Evolutionary conservation across 441 rosid species (phyloP), one percentile per base, ranked within the genome.

Genomic region (Theobroma grandiflorum): DNA sequence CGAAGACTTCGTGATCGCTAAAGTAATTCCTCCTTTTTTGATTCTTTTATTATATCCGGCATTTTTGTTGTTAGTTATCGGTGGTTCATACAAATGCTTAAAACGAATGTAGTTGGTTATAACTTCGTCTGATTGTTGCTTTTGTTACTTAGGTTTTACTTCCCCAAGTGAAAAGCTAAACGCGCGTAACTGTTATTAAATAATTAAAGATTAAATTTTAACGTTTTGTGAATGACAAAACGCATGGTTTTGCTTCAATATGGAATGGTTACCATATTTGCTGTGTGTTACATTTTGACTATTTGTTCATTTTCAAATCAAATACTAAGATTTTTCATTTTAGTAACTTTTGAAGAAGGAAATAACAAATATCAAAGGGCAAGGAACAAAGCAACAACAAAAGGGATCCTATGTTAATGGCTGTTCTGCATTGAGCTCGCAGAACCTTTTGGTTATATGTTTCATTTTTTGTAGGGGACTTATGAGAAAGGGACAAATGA

Each of bases 401-500:
- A 53, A n/a, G 63, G 47, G 12, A 55, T 11, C 47, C 20, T 38
- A 16, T 65, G 18, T 65, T 40, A 65, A 9, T 35, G 42, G 14
- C 18, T 43, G 12, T 8, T 45, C 58, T 20, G 9, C 20, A 35
- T 72, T 50, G 43, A 31, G 58, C 20, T 70, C 49, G 58, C 58
- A 14, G 58, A 45, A 31, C 40, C 74, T 26, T 26, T 69, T 42
- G 15, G 33, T 57, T 26, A n/a, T 6, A 43, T 58, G 64, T 18
- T 79, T 76, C 61, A 18, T 69, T 62, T 45, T 78, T 55, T 82
- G 81, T 86, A 93, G 98, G 95, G 92, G 16, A 82, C 86, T 74
- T 96, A 93, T 72, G 97, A 91, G 88, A 94, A 94, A 84, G 99
- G 97, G 79, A 86, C 98, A 9, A 85, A 84, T 82, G 91, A 90